phyloP scores from a whole-genome alignment of 345 rosid species.

The Angophora floribunda region DNA sequence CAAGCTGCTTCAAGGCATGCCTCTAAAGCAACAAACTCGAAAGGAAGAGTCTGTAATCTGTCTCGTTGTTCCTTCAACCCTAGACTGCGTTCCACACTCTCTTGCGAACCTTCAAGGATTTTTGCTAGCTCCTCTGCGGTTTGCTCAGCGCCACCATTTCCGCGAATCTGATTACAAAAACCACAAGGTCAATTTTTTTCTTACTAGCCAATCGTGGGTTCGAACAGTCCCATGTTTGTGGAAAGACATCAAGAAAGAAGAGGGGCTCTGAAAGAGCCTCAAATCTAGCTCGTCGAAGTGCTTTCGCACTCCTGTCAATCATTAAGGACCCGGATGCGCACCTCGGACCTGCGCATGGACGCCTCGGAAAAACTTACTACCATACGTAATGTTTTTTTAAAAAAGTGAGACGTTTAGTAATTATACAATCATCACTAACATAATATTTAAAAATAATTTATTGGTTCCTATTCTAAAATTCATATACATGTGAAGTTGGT shows the following conservation, averaged over 20 bases:
- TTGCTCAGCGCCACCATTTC: neutral
- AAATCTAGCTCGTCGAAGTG: no score
- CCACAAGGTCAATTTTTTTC: neutral
- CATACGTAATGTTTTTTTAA: neutral
- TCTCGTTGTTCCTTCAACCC: constrained; percentile 9
- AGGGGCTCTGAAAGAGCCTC: neutral
- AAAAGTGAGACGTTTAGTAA: neutral
- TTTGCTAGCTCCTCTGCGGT: neutral
- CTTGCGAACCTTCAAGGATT: neutral
- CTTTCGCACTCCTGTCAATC: no score
- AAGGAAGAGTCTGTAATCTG: constrained; percentile 43
- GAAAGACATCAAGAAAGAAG: neutral
- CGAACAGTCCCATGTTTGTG: neutral
- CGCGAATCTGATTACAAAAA: neutral
- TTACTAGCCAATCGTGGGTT: neutral
- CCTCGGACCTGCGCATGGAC: no score
- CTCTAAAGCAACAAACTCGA: constrained; percentile 64
- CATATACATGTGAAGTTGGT: neutral
- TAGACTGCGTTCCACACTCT: neutral
- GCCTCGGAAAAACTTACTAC: neutral
- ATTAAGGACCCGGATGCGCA: no score
- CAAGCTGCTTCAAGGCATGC: constrained; percentile 69
- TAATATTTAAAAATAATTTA: no score
- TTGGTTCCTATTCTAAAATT: neutral
- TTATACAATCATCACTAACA: neutral